Evolutionary conservation across 345 rosid species (phyloP).

Genomic region (Cardamine chenopodiifolia): DNA sequence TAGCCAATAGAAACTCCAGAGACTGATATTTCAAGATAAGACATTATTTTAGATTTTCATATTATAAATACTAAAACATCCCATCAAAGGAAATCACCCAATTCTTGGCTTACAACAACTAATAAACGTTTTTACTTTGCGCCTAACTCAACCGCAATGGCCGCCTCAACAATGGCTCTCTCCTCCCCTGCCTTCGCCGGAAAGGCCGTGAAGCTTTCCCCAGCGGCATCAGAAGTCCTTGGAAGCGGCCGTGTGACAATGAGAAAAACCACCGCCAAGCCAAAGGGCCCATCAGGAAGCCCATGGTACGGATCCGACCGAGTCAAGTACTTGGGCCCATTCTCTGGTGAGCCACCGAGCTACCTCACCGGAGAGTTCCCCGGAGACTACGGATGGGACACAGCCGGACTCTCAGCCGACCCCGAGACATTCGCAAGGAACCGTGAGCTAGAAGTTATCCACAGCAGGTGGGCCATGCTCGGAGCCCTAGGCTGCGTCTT

Average conservation of each 20-base stretch:
- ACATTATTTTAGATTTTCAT: background rate
- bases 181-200: conserved; percentile 68
- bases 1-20: conserved; percentile 33
- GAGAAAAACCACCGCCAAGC: conserved; percentile 50
- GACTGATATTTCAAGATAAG: conserved; percentile 34
- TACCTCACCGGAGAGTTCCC: conserved; percentile 74
- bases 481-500: conserved; percentile 57
- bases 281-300: conserved; percentile 51
- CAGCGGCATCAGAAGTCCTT: conserved; percentile 46
- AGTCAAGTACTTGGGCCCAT: conserved; percentile 76
- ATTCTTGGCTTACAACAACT: conserved; percentile 34
- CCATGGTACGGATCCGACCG: conserved; percentile 80
- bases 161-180: conserved; percentile 69
- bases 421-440: conserved; percentile 59
- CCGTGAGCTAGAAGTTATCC: conserved; percentile 56
- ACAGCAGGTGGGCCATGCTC: conserved; percentile 55
- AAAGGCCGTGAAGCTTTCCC: conserved; percentile 54
- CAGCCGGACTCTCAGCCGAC: conserved; percentile 56
- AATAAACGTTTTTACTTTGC: conserved; percentile 32
- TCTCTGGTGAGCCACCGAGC: conserved; percentile 59
- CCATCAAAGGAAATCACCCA: conserved; percentile 27
- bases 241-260: conserved; percentile 61
- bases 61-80: conserved; percentile 18
- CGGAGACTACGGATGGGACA: conserved; percentile 67
- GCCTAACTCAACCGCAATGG: conserved; percentile 45